phyloP scores from a whole-genome alignment of 495 filamentous ascomycete species.

The Apiosordaria backusii region DNA sequence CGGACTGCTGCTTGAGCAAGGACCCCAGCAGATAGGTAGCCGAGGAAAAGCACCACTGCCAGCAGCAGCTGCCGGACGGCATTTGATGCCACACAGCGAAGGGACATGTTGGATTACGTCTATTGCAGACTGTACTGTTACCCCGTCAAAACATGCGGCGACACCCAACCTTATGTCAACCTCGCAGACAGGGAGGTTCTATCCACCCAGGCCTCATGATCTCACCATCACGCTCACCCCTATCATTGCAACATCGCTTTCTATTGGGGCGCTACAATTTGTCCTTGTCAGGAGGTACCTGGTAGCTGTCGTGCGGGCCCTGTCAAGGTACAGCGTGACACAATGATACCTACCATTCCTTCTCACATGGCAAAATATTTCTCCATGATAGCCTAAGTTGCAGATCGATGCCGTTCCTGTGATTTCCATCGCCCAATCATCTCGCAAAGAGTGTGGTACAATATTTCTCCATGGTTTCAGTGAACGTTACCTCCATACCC shows the following conservation, averaged over 20 bases:
- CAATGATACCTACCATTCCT: not conserved
- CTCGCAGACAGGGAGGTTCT: not conserved
- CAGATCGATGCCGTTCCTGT: not conserved
- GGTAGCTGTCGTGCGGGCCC: not conserved
- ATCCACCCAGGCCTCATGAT: not conserved
- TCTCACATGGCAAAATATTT: constrained; percentile 5
- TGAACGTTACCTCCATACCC: not conserved
- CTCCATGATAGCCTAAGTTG: constrained; percentile 6
- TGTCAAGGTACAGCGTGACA: not conserved
- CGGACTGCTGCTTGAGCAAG: not conserved
- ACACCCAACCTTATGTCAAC: not conserved
- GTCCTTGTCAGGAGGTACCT: not conserved
- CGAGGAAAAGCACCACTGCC: not conserved
- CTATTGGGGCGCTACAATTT: constrained; percentile 4
- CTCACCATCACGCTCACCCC: not conserved
- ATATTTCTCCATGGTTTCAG: not conserved
- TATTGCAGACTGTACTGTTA: not conserved
- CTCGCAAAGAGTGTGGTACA: not conserved
- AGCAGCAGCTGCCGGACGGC: not conserved
- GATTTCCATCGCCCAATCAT: not conserved
- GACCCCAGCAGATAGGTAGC: not conserved
- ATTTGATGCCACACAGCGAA: not conserved
- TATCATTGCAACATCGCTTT: not conserved
- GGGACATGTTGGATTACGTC: not conserved
- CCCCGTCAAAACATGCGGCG: not conserved